Percentiles rank a stretch among this genome's conserved stretches.
Evolutionary conservation across 2,329 filamentous ascomycete genomes (phyloP).

Genomic region (Xylariaceae sp.): DNA sequence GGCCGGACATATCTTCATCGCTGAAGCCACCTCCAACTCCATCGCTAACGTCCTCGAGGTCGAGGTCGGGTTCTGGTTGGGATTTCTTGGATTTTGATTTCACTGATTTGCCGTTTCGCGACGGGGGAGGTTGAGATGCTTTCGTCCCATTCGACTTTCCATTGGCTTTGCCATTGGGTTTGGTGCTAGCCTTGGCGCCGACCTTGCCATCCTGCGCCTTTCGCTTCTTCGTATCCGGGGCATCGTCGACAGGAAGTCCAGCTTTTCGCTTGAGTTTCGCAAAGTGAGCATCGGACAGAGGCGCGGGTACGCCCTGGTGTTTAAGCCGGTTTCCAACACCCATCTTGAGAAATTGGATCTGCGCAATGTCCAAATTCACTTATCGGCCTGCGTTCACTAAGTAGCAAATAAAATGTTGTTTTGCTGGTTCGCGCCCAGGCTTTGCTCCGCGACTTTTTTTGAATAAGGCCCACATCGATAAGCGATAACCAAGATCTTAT

Average conservation of each 20-base stretch:
- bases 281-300: conserved; percentile 75
- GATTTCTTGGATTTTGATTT: conserved; percentile 36
- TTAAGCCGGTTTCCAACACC: conserved; percentile 88
- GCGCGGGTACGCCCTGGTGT: conserved; percentile 73
- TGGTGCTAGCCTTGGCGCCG: conserved; percentile 13
- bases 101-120: conserved; percentile 34
- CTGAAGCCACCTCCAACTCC: conserved; percentile 41
- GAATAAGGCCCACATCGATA: conserved; percentile 23
- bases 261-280: conserved; percentile 83
- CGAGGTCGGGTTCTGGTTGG: conserved; percentile 42
- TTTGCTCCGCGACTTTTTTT: conserved; percentile 29
- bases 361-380: neutral
- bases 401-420: neutral
- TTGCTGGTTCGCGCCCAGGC: conserved; percentile 6
- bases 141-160: conserved; percentile 32
- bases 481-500: too few species aligned
- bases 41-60: conserved; percentile 45
- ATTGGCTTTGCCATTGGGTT: conserved; percentile 34
- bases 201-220: conserved; percentile 34
- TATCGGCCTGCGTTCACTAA: neutral
- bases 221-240: conserved; percentile 61
- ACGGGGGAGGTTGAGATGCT: conserved; percentile 34
- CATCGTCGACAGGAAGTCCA: conserved; percentile 59
- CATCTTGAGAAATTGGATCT: conserved; percentile 52
- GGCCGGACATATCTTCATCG: conserved; percentile 40